These are phyloP conservation scores for Linanthus parryae DNA, from an alignment of 148 eudicot species.

Conservation along the genomic window DNA sequence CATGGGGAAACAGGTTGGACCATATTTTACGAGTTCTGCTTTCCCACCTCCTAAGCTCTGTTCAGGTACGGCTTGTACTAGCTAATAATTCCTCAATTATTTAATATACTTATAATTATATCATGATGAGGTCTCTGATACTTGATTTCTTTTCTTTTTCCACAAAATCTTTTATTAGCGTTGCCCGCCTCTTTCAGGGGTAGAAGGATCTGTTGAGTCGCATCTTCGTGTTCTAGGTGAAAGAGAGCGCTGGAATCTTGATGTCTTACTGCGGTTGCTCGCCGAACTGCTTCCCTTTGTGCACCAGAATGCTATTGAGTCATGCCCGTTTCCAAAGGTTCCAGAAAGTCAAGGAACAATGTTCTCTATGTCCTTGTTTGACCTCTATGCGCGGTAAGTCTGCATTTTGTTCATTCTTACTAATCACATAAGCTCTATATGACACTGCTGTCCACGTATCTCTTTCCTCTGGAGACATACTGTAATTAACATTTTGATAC, in stretches of 20 bases:
- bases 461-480: neutral
- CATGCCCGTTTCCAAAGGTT: constrained; percentile 66
- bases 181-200: constrained; percentile 96
- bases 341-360: constrained; percentile 43
- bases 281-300: constrained; percentile 67
- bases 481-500: neutral
- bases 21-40: constrained; percentile 55
- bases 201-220: constrained; percentile 91
- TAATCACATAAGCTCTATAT: too few species aligned
- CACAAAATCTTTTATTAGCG: constrained; percentile 39
- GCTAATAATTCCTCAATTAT: constrained; percentile 5
- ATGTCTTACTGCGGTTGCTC: constrained; percentile 76
- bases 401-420: neutral
- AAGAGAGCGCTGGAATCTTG: constrained; percentile 96
- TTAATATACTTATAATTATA: neutral
- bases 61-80: constrained; percentile 49
- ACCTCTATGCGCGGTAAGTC: constrained; percentile 63
- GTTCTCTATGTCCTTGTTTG: constrained; percentile 60
- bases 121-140: constrained; percentile 12
- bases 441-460: neutral
- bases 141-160: neutral
- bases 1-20: constrained; percentile 84
- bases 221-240: constrained; percentile 85
- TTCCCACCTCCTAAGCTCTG: constrained; percentile 65
- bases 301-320: constrained; percentile 65